These are phyloP conservation scores for Apiotrichum domesticum DNA, from an alignment of 1,284 basidiomycete genomes.

Conservation along the genomic window DNA sequence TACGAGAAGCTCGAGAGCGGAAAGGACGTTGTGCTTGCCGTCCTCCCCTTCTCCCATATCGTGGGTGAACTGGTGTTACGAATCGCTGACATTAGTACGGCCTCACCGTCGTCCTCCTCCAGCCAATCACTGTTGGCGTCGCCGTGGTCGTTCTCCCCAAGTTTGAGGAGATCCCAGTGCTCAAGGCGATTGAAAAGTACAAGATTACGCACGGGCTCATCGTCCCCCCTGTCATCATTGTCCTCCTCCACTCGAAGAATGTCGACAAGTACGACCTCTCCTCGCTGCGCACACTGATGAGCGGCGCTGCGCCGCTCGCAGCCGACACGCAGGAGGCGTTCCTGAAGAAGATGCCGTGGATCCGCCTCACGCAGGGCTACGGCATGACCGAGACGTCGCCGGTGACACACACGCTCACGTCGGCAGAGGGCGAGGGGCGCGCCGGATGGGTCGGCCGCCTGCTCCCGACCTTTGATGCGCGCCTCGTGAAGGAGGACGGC, in stretches of 20 bases:
- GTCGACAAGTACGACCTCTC: conserved; percentile 65
- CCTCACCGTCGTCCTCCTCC: conserved; percentile 50
- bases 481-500: conserved; percentile 54
- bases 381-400: conserved; percentile 51
- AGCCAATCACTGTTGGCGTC: conserved; percentile 56
- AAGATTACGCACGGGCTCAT: conserved; percentile 59
- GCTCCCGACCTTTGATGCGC: conserved; percentile 69
- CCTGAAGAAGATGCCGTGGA: conserved; percentile 17
- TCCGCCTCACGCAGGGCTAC: conserved; percentile 41
- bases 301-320: conserved; percentile 77
- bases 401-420: conserved; percentile 24
- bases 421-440: conserved; percentile 20
- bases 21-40: conserved; percentile 9
- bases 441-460: conserved; percentile 66
- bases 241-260: conserved; percentile 49
- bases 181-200: conserved; percentile 54
- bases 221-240: conserved; percentile 77
- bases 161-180: conserved; percentile 56
- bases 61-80: too few species aligned
- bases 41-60: conserved; percentile 15
- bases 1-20: not conserved
- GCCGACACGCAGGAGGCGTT: conserved; percentile 30
- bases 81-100: conserved; percentile 7
- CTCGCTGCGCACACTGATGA: conserved; percentile 58
- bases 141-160: conserved; percentile 62